Evolutionary conservation across 345 rosid species (phyloP).

Genomic region (Mallotus nudiflorus): DNA sequence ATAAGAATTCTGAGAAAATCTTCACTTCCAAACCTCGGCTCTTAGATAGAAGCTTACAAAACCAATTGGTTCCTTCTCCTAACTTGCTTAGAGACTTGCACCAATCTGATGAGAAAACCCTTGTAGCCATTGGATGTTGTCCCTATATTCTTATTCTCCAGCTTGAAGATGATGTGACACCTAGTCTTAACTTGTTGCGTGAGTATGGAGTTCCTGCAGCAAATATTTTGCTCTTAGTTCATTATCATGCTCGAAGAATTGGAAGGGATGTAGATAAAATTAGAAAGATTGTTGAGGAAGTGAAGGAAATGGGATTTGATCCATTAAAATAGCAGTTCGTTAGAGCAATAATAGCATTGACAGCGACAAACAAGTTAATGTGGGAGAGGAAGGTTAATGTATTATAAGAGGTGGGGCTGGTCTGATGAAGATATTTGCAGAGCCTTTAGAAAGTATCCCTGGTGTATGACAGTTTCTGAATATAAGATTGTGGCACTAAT

Average conservation of each 20-base stretch:
- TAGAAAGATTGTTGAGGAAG: conserved; percentile 23
- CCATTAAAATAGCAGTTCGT: conserved; percentile 42
- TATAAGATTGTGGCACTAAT: conserved; percentile 37
- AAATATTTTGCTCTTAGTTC: neutral
- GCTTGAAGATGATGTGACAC: neutral
- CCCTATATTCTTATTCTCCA: neutral
- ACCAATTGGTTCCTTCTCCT: conserved; percentile 13
- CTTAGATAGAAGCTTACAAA: conserved; percentile 10
- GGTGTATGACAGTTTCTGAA: conserved; percentile 45
- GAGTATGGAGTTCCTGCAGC: conserved; percentile 19
- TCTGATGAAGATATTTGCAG: conserved; percentile 38
- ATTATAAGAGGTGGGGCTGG: conserved; percentile 65
- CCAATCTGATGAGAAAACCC: neutral
- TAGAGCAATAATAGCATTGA: conserved; percentile 35
- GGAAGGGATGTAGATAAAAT: neutral
- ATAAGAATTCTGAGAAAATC: no score
- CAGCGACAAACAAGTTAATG: no score
- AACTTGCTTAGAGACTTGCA: conserved; percentile 8
- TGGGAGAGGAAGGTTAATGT: no score
- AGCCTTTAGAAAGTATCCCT: conserved; percentile 47
- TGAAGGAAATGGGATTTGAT: conserved; percentile 47
- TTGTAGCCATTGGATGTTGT: neutral
- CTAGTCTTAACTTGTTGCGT: neutral
- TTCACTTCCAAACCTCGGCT: neutral
- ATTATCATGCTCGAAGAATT: neutral